Percentiles rank a stretch among this genome's conserved stretches.
These are phyloP conservation scores for Calonectria henricotiae DNA, from an alignment of 2,329 filamentous ascomycete genomes.

Conservation along the genomic window DNA sequence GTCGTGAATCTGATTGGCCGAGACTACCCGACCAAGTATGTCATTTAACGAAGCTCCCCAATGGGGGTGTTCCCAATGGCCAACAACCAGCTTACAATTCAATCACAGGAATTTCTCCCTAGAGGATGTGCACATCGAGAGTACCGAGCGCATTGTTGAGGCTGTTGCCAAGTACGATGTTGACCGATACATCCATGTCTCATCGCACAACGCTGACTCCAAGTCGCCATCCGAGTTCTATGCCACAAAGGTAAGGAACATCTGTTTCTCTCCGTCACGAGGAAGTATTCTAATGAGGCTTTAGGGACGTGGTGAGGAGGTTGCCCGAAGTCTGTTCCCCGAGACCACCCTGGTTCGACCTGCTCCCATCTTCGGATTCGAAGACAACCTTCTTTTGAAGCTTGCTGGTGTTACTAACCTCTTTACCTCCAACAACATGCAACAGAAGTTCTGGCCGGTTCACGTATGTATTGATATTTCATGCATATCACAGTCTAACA, in stretches of 20 bases:
- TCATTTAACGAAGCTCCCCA: constrained; percentile 21
- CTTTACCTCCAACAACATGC: constrained; percentile 93
- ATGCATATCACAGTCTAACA: not conserved
- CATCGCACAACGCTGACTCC: constrained; percentile 90
- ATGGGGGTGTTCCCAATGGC: not conserved
- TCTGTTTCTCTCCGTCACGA: not conserved
- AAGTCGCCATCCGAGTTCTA: constrained; percentile 92
- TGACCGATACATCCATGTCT: constrained; percentile 96
- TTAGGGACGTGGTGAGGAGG: constrained; percentile 84
- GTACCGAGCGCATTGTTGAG: constrained; percentile 91
- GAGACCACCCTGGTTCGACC: constrained; percentile 98
- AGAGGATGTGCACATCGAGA: constrained; percentile 94
- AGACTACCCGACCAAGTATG: constrained; percentile 94
- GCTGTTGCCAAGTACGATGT: constrained; percentile 98
- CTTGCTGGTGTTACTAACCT: constrained; percentile 86
- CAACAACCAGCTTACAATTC: constrained; percentile 45
- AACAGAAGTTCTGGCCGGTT: constrained; percentile 91
- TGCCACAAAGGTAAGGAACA: constrained; percentile 80
- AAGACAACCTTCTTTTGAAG: constrained; percentile 91
- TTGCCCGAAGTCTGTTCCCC: constrained; percentile 91
- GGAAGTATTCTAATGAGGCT: constrained; percentile 40
- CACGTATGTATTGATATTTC: constrained; percentile 76
- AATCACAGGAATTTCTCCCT: constrained; percentile 87
- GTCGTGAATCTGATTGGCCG: constrained; percentile 97
- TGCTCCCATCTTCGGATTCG: constrained; percentile 93